phyloP scores from a whole-genome alignment of 352 stramenopile genomes.

The Globisporangium rhizosaccharum region DNA sequence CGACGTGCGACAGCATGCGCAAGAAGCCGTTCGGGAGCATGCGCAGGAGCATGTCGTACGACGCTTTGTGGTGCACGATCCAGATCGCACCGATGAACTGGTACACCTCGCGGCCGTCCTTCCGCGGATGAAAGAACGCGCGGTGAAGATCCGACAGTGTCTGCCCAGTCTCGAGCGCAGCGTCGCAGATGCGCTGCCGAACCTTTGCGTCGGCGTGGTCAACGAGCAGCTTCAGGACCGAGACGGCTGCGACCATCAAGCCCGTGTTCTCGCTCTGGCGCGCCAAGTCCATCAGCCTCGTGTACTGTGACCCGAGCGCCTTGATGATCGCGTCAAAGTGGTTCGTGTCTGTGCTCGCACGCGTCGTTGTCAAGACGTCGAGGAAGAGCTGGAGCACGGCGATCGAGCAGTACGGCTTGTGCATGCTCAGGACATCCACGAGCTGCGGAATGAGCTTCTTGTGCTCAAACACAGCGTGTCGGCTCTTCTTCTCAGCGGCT shows the following conservation, averaged over 20 bases:
- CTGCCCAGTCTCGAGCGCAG: conserved; percentile 54
- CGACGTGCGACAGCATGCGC: conserved; percentile 60
- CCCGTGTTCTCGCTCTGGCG: conserved; percentile 46
- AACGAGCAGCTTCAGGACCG: conserved; percentile 63
- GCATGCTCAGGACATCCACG: conserved; percentile 40
- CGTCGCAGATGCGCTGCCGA: conserved; percentile 62
- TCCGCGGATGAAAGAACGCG: conserved; percentile 58
- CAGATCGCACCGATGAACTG: conserved; percentile 74
- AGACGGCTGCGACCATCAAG: conserved; percentile 48
- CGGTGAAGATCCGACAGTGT: conserved; percentile 57
- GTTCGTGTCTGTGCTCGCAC: conserved; percentile 62
- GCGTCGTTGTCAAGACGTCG: conserved; percentile 55
- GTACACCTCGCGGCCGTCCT: conserved; percentile 58
- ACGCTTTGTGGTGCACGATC: conserved; percentile 68
- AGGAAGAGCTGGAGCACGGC: conserved; percentile 59
- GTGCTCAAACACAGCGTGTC: conserved; percentile 53
- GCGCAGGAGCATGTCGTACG: conserved; percentile 58
- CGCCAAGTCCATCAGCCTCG: conserved; percentile 41
- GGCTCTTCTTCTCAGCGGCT: conserved; percentile 47
- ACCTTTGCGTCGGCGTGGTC: conserved; percentile 59
- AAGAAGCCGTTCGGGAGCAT: conserved; percentile 72
- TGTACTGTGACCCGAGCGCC: conserved; percentile 44
- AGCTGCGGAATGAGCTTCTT: conserved; percentile 59
- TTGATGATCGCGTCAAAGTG: conserved; percentile 75
- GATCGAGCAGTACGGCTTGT: conserved; percentile 44